Percentiles rank a stretch among this genome's conserved stretches.
These are phyloP conservation scores for Pistacia atlantica DNA, from an alignment of 345 rosid genomes.

Conservation along the genomic window DNA sequence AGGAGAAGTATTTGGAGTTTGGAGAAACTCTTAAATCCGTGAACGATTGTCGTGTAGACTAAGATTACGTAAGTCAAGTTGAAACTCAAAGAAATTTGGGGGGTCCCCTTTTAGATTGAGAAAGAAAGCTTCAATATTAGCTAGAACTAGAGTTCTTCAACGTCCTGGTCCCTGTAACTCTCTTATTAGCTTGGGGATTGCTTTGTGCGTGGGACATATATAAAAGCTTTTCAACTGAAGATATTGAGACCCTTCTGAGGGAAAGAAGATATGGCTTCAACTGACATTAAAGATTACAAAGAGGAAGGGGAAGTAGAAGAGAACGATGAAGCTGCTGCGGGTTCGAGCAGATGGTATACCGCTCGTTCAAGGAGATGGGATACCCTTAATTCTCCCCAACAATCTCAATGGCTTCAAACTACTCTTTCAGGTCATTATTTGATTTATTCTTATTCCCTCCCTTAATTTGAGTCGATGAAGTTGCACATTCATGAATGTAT, in stretches of 20 bases:
- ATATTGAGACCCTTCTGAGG: background rate
- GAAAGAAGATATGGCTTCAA: conserved; percentile 12
- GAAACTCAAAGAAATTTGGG: conserved; percentile 12
- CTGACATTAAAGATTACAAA: background rate
- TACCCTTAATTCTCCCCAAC: conserved; percentile 38
- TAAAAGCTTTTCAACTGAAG: too few relatives aligned
- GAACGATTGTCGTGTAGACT: background rate
- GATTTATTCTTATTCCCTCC: background rate
- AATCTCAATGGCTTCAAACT: conserved; percentile 52
- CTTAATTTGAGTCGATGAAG: background rate
- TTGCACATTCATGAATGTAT: background rate
- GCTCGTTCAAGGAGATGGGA: conserved; percentile 42
- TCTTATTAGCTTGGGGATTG: background rate
- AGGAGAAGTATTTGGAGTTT: background rate
- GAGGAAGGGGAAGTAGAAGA: background rate
- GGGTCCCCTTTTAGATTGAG: background rate
- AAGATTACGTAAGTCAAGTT: conserved; percentile 9
- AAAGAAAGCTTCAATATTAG: background rate
- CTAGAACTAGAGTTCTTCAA: background rate
- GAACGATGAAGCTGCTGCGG: too few relatives aligned
- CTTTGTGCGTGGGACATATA: background rate
- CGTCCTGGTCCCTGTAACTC: background rate
- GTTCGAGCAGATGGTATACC: background rate
- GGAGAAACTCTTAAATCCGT: background rate
- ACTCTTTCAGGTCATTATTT: conserved; percentile 39